These are phyloP conservation scores for Hanseniaspora vineae DNA, from an alignment of 805 yeast genomes.

Conservation along the genomic window DNA sequence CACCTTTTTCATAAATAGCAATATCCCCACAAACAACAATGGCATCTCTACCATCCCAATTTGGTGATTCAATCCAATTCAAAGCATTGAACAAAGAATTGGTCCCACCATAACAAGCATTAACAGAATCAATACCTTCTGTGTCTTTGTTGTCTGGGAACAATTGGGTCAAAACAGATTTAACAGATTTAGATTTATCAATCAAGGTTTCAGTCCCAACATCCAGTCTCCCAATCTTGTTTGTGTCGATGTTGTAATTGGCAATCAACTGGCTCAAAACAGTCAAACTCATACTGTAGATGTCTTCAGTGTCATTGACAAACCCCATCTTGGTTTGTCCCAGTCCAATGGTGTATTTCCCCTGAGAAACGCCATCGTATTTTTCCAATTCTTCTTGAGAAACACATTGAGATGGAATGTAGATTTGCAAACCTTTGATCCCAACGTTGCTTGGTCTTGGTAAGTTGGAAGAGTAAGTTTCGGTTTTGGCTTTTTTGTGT, in stretches of 20 bases:
- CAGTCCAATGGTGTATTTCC: constrained; percentile 95
- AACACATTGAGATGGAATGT: constrained; percentile 75
- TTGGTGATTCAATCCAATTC: constrained; percentile 90
- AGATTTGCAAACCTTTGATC: constrained; percentile 90
- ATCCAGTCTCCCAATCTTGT: constrained; percentile 82
- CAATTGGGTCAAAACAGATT: constrained; percentile 89
- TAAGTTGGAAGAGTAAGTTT: constrained; percentile 11
- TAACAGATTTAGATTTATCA: constrained; percentile 94
- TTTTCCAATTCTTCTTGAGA: constrained; percentile 80
- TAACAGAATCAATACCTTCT: constrained; percentile 91
- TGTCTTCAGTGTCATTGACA: constrained; percentile 95
- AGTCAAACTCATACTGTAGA: constrained; percentile 89
- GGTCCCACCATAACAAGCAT: constrained; percentile 99
- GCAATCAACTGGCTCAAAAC: constrained; percentile 63
- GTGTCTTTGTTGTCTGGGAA: constrained; percentile 79
- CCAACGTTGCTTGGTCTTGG: constrained; percentile 73
- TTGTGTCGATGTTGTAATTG: constrained; percentile 72
- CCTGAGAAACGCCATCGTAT: constrained; percentile 75
- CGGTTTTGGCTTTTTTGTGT: constrained; percentile 19
- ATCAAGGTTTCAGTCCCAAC: constrained; percentile 96
- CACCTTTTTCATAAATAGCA: constrained; percentile 93
- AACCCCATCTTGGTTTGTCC: constrained; percentile 98
- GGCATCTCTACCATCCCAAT: constrained; percentile 98
- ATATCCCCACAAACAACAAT: constrained; percentile 96
- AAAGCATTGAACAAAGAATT: constrained; percentile 85